These are phyloP conservation scores for Globisporangium ultimum DNA, from an alignment of 352 stramenopile species.

Conservation along the genomic window DNA sequence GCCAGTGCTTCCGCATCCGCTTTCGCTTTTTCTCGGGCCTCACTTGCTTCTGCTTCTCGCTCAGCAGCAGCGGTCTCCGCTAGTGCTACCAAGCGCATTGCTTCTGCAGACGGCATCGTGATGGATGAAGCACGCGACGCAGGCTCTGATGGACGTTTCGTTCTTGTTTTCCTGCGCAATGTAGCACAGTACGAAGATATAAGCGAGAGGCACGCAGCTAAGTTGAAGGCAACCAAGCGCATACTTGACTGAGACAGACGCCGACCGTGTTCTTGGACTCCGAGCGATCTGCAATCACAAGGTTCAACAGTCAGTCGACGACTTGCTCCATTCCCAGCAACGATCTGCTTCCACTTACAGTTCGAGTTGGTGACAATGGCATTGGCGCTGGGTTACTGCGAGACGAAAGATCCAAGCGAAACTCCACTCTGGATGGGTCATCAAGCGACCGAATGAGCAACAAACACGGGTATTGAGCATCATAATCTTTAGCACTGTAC, in stretches of 20 bases:
- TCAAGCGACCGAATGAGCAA: neutral
- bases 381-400: slow-evolving; percentile 24
- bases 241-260: slow-evolving; percentile 14
- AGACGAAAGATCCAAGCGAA: slow-evolving; percentile 54
- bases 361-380: slow-evolving; percentile 5
- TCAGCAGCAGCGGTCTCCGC: neutral
- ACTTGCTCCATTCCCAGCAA: neutral
- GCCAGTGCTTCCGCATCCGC: slow-evolving; percentile 19
- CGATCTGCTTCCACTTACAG: neutral
- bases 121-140: neutral
- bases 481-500: neutral
- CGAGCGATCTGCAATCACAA: neutral
- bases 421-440: slow-evolving; percentile 29
- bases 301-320: neutral
- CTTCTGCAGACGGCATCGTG: neutral
- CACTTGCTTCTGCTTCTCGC: neutral
- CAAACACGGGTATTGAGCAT: neutral
- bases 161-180: slow-evolving; percentile 18
- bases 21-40: slow-evolving; percentile 13
- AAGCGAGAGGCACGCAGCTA: no score
- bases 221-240: neutral
- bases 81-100: slow-evolving; percentile 3
- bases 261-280: slow-evolving; percentile 22
- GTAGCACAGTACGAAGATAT: neutral
- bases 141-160: slow-evolving; percentile 22